Percentiles rank a stretch among this genome's conserved stretches.
phyloP scores from a whole-genome alignment of 2,329 filamentous ascomycete genomes.

The Bipolaris victoriae region DNA sequence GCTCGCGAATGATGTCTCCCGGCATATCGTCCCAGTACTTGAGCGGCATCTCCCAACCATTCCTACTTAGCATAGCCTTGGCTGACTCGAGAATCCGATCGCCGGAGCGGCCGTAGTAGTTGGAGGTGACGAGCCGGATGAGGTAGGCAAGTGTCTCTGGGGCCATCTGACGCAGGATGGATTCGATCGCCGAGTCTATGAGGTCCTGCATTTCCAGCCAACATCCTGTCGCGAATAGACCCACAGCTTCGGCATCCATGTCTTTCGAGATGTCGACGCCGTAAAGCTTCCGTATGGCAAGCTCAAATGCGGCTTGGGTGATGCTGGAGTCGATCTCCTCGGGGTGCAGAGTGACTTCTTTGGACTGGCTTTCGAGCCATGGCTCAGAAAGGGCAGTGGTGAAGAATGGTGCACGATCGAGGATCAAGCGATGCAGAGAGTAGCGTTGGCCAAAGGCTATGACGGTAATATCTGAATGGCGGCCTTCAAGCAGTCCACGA shows the following conservation, averaged over 20 bases:
- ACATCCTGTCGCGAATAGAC: conserved; percentile 62
- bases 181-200: conserved; percentile 60
- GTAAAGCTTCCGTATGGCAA: conserved; percentile 62
- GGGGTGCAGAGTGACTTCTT: conserved; percentile 59
- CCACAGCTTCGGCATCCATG: conserved; percentile 60
- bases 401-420: conserved; percentile 64
- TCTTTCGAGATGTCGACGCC: conserved; percentile 57
- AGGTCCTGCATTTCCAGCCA: conserved; percentile 66
- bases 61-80: conserved; percentile 64
- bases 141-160: conserved; percentile 56
- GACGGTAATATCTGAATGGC: conserved; percentile 61
- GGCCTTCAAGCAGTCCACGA: conserved; percentile 58
- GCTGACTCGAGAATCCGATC: conserved; percentile 62
- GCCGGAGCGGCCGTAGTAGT: conserved; percentile 62
- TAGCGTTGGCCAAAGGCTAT: conserved; percentile 60
- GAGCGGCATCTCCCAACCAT: conserved; percentile 63
- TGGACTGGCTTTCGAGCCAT: conserved; percentile 61
- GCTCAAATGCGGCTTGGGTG: conserved; percentile 59
- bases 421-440: conserved; percentile 60
- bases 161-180: conserved; percentile 62
- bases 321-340: conserved; percentile 62
- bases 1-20: conserved; percentile 63
- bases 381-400: conserved; percentile 60
- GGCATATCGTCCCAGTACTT: conserved; percentile 64
- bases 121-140: conserved; percentile 61